phyloP scores from a whole-genome alignment of 2,329 filamentous ascomycete genomes.

The Diaporthe australafricana region DNA sequence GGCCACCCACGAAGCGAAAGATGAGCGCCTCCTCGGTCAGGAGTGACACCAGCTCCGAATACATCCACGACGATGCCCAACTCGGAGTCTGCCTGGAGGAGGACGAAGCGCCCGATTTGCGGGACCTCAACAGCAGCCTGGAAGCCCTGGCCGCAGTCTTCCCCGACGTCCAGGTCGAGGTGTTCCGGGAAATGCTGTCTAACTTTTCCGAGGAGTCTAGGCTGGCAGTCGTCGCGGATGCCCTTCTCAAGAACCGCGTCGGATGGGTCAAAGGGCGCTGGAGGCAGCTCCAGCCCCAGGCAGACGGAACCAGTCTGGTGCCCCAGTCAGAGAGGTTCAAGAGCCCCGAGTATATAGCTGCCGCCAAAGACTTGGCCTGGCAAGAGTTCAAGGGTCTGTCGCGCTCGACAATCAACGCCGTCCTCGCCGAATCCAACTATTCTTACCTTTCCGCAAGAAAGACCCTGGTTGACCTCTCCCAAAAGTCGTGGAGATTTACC shows the following conservation, averaged over 20 bases:
- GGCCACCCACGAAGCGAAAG: conserved; percentile 40
- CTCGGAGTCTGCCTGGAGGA: conserved; percentile 53
- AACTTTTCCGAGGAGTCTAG: conserved; percentile 82
- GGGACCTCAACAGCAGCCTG: conserved; percentile 77
- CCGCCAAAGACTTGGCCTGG: conserved; percentile 75
- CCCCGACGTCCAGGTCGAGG: conserved; percentile 83
- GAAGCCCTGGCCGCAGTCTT: conserved; percentile 78
- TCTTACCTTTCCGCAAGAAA: conserved; percentile 79
- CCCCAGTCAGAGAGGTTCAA: conserved; percentile 75
- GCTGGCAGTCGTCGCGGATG: conserved; percentile 81
- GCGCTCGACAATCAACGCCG: conserved; percentile 79
- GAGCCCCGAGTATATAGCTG: conserved; percentile 73
- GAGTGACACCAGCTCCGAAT: conserved; percentile 51
- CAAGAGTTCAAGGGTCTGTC: conserved; percentile 82
- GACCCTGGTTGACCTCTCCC: conserved; percentile 75
- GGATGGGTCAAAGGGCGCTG: conserved; percentile 79
- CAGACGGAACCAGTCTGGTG: conserved; percentile 47
- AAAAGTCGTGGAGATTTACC: conserved; percentile 82
- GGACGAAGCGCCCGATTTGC: conserved; percentile 70
- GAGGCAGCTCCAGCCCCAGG: conserved; percentile 55
- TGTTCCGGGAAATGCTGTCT: conserved; percentile 83
- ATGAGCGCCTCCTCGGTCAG: conserved; percentile 47
- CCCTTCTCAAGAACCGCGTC: conserved; percentile 77
- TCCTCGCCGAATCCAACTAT: conserved; percentile 84
- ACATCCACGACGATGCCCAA: conserved; percentile 68